Conservation (phyloP, 139 green algal species). For the Coelastrella sp. region DNA sequence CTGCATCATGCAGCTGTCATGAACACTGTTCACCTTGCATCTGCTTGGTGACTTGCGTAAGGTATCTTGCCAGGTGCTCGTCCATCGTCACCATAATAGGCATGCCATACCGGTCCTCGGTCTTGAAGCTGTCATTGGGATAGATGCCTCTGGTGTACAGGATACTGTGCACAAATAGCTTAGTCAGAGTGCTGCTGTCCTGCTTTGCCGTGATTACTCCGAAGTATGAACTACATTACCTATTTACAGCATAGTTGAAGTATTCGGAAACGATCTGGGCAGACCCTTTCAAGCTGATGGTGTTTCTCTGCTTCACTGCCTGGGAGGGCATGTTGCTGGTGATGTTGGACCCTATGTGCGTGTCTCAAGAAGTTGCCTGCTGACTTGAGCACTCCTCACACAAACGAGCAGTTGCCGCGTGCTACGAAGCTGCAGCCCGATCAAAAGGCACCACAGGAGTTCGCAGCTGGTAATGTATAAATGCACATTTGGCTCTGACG, state of each 20-base stretch:
- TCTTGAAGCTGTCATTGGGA: constrained; percentile 88
- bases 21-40: constrained; percentile 65
- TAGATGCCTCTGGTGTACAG: constrained; percentile 98
- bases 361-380: no score
- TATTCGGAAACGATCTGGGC: constrained; percentile 93
- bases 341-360: no score
- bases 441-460: no score
- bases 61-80: constrained; percentile 81
- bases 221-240: constrained; percentile 47
- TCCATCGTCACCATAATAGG: constrained; percentile 90
- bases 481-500: no score
- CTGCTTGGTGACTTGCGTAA: constrained; percentile 84
- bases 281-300: constrained; percentile 91
- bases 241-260: constrained; percentile 94
- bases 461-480: no score
- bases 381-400: no score
- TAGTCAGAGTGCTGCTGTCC: no score
- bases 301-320: constrained; percentile 62
- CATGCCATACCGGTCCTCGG: constrained; percentile 93
- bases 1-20: background rate
- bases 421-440: no score
- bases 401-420: no score
- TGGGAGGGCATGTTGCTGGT: background rate
- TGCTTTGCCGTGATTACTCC: no score
- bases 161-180: constrained; percentile 74